Evolutionary conservation across 2,329 filamentous ascomycete genomes (phyloP), one percentile per base, ranked within the genome.

Genomic region (Fusarium ambrosium): DNA sequence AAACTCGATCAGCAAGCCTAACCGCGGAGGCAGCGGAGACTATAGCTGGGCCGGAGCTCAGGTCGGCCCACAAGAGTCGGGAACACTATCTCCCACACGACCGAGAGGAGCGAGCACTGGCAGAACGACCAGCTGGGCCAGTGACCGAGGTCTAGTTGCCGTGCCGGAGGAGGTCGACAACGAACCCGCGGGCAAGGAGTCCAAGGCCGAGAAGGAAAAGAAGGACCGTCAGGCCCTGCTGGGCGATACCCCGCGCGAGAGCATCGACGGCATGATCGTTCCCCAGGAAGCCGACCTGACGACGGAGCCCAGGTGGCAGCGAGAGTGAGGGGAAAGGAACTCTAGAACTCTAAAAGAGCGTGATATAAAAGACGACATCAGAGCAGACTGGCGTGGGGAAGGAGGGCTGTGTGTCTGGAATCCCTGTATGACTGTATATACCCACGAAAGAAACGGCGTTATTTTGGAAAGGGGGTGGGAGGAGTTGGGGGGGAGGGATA

Each of bases 91-190:
- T 14, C 61, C 72, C 29, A 70, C 72, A 6, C 72, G 81, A n/a
- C 69, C 79, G 36, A 72, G 80, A 24, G 80, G 77, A 16, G 59
- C 71, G 14, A 82, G 74, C 45, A 72, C 79, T 53, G 78, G 77
- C 9, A 79, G 84, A 18, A 75, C 77, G 1, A 69, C 75, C 14
- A 86, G 84, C 77, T 84, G 81, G 78, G 77, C 73, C 7, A 85
- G 81, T 51, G 84, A 85, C 60, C 79, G 81, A 45, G 79, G 80
- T 3, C 77, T 85, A n/a, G 81, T 83, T 6, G 78, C 82, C 5
- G 83, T 85, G 24, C 83, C 83, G 2, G 85, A 85, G 73, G 84
- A 84, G 74, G 83, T 84, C 4, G 78, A 79, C 18, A 80, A 79
- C 29, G 68, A 55, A 16, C 29, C 59, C 10, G 55, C 60, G 16